A percentile compares a stretch with the other conserved stretches of the same genome.
phyloP scores from a whole-genome alignment of 208 protist genomes.

The Acanthamoeba sp. region DNA sequence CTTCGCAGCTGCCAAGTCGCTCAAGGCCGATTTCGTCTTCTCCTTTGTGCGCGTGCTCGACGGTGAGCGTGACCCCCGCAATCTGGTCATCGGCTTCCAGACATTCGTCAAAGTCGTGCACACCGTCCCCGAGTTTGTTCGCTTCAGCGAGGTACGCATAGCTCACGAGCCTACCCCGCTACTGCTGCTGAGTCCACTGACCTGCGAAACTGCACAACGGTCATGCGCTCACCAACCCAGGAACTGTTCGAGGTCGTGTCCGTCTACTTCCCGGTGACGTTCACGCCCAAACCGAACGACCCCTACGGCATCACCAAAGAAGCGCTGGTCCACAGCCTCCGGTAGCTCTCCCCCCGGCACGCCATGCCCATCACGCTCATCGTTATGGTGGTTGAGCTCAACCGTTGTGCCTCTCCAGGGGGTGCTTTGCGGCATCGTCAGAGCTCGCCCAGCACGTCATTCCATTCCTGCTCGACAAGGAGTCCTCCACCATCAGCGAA shows the following conservation, averaged over 20 bases:
- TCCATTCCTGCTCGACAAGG: slow-evolving; percentile 58
- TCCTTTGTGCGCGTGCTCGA: slow-evolving; percentile 82
- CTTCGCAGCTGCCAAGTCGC: slow-evolving; percentile 62
- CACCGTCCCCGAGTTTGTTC: slow-evolving; percentile 76
- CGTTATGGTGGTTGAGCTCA: not conserved
- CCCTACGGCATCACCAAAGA: slow-evolving; percentile 81
- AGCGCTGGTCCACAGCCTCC: slow-evolving; percentile 46
- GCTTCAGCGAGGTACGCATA: slow-evolving; percentile 74
- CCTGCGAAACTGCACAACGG: too few species aligned
- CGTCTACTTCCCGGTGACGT: slow-evolving; percentile 83
- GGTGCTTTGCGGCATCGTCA: slow-evolving; percentile 1
- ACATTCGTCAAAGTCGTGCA: slow-evolving; percentile 74
- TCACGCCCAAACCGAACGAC: slow-evolving; percentile 80
- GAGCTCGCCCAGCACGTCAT: slow-evolving; percentile 52
- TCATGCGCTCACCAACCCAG: too few species aligned
- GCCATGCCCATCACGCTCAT: too few species aligned
- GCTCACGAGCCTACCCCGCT: not conserved
- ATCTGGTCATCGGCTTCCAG: slow-evolving; percentile 77
- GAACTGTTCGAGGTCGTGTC: slow-evolving; percentile 82
- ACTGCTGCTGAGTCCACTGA: too few species aligned
- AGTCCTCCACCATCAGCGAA: slow-evolving; percentile 18
- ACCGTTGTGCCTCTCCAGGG: not conserved
- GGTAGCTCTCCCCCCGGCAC: not conserved
- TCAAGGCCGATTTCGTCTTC: slow-evolving; percentile 82
- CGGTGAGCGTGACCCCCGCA: slow-evolving; percentile 83